phyloP scores from a whole-genome alignment of 805 yeast species.

The Wickerhamiella azyma region DNA sequence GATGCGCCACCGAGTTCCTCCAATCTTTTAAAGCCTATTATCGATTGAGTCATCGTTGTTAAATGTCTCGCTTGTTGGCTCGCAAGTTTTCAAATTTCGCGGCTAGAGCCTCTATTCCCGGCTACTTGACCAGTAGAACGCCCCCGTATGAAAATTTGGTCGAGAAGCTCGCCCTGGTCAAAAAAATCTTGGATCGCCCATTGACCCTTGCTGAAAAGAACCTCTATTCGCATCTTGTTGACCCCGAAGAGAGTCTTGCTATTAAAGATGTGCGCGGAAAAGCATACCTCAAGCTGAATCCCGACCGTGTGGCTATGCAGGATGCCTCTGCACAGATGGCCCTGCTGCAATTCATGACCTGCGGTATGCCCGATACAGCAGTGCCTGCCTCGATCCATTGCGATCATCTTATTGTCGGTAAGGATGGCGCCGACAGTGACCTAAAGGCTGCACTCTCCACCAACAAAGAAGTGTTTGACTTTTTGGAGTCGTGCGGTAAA shows the following conservation, averaged over 20 bases:
- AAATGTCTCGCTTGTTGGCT: slow-evolving; percentile 5
- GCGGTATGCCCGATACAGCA: slow-evolving; percentile 73
- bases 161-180: slow-evolving; percentile 47
- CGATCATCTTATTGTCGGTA: slow-evolving; percentile 96
- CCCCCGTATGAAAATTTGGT: slow-evolving; percentile 81
- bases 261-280: slow-evolving; percentile 61
- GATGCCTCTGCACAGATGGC: slow-evolving; percentile 99
- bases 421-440: slow-evolving; percentile 79
- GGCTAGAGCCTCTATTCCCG: slow-evolving; percentile 33
- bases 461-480: slow-evolving; percentile 91
- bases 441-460: slow-evolving; percentile 66
- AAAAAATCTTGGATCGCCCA: slow-evolving; percentile 55
- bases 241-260: slow-evolving; percentile 72
- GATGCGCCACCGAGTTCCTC: not conserved
- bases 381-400: slow-evolving; percentile 96
- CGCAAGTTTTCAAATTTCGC: slow-evolving; percentile 13
- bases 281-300: slow-evolving; percentile 80
- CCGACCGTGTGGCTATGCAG: slow-evolving; percentile 98
- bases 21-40: slow-evolving; percentile 4
- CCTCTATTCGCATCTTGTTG: slow-evolving; percentile 78
- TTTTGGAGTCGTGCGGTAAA: slow-evolving; percentile 81
- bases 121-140: slow-evolving; percentile 50
- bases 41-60: slow-evolving; percentile 5
- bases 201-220: slow-evolving; percentile 91
- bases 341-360: slow-evolving; percentile 94